Conservation (phyloP, 2,329 filamentous ascomycete genomes). For the Aspergillus japonicus region DNA sequence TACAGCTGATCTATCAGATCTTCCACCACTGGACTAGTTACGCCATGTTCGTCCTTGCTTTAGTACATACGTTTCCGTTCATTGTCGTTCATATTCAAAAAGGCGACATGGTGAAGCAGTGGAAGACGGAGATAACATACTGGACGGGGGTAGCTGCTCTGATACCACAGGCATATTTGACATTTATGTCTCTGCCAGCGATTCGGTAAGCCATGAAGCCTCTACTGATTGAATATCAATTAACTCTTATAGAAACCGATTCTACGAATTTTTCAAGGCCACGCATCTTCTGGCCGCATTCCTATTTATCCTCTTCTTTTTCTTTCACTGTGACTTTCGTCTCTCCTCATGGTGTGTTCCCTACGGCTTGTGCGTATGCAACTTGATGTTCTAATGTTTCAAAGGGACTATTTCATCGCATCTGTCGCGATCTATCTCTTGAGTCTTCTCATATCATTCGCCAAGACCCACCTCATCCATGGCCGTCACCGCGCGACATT, state of each 20-base stretch:
- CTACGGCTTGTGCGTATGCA: background rate
- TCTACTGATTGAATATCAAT: background rate
- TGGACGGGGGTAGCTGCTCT: conserved; percentile 58
- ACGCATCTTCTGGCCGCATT: conserved; percentile 55
- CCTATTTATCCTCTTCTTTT: conserved; percentile 59
- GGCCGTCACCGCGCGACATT: conserved; percentile 50
- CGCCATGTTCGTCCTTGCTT: conserved; percentile 56
- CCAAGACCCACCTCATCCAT: conserved; percentile 51
- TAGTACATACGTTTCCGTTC: conserved; percentile 62
- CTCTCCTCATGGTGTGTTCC: conserved; percentile 52
- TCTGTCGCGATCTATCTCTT: conserved; percentile 53
- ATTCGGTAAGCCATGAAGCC: conserved; percentile 31
- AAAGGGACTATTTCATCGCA: conserved; percentile 61
- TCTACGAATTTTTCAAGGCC: conserved; percentile 63
- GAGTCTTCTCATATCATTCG: conserved; percentile 47
- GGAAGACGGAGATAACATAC: conserved; percentile 49
- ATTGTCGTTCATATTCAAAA: conserved; percentile 53
- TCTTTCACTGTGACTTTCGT: conserved; percentile 58
- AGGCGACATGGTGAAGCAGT: conserved; percentile 50
- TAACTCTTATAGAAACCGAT: conserved; percentile 44
- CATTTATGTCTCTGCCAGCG: conserved; percentile 52
- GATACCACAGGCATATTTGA: conserved; percentile 55
- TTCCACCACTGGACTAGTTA: conserved; percentile 57
- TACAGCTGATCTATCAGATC: conserved; percentile 13
- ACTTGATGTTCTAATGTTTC: too few species aligned